Base-by-base conservation (phyloP, 139 green algal genomes). In the Volvox reticuliferus region DNA sequence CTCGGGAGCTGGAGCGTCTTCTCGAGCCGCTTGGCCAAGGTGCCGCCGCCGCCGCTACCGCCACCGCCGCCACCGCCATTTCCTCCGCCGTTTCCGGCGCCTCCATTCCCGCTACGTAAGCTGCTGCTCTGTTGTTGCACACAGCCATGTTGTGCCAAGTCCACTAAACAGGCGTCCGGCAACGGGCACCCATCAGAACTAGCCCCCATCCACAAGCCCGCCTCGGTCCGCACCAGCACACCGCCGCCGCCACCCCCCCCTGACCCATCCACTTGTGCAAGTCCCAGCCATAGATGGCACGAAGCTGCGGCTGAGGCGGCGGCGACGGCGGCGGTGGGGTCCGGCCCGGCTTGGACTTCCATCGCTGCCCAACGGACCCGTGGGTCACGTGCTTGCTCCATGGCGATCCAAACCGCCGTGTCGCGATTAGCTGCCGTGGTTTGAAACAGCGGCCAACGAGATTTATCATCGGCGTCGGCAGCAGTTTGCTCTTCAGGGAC, bases 211-310 rank as follows among this genome's bases (percentile, higher is more conserved):
- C 78, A 63, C 30, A 12, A 22, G 36, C 32, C 33, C 32, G 67
- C 63, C 14, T 9, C 44, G 9, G 44, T 55, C 44, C 32, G 30
- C 17, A n/a, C 32, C 13, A 81, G 12, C 33, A 55, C 81, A n/a
- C 81, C 20, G 30, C 61, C 30, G 12, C 81, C 61, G 6, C 50
- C 79, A 24, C 44, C 44, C 17, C 37, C 44, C 9, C 2, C 44
- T 12, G 24, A 26, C 26, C 79, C 79, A 55, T 73, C 24, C 16
- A 63, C 61, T 6, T 13, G 22, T 22, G 18, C 86, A 5, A 90
- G 50, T 12, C 86, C 86, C n/a, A 90, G 55, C 86, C 86, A 90
- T 17, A 90, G 24, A 32, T 84, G 86, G 28, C 86, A 50, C 30
- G 12, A 13, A 55, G 5, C 75, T 24, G 22, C 71, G 2, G 16